Base-by-base conservation (phyloP, 1,139 yeast species). In the Pichia sp. region DNA sequence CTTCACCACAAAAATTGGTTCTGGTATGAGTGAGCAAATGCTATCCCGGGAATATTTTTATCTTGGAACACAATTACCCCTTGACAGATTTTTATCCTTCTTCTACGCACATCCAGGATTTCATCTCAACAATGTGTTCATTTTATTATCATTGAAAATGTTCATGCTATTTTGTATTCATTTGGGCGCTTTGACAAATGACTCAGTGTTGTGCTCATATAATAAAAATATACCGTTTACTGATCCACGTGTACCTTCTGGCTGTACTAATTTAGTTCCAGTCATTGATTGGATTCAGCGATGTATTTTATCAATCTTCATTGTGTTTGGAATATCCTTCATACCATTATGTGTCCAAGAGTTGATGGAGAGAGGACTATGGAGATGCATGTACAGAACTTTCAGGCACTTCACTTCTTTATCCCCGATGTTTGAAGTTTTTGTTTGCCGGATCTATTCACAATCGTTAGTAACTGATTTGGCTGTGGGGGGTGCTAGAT, bases 11-110 rank as follows among this genome's bases (percentile, higher is more conserved):
- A 90, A 90, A 65, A 89, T 90, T 64, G 97, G 97, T 0, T 92
- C 96, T 44, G 97, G 97, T 1, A 90, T 90, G 97, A 96, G 96
- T 0, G 97, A 90, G 65, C 97, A 90, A 63, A 77, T 88, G 66
- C 70, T 90, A n/a, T 88, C 96, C 4, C 73, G 97, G 60, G 97
- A 90, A 64, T 88, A 89, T 65, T 89, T 80, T 66, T 87, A 87
- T 65, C 71, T 90, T 59, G 96, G 97, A 0, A 85, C 93, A 0
- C 84, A 80, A 56, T 71, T 90, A 45, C 92, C 96, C 0, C 73
- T 88, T 52, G 96, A 90, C 66, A 69, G 95, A 54, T 88, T 90
- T 66, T 70, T 90, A 44, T 85, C 96, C 0, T 90, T 90, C 64
- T 90, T 87, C 67, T 90, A 89, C 71, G 97, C 96, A 0, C 97